Evolutionary conservation across 495 filamentous ascomycete genomes (phyloP).

Genomic region (Daldinia loculata): DNA sequence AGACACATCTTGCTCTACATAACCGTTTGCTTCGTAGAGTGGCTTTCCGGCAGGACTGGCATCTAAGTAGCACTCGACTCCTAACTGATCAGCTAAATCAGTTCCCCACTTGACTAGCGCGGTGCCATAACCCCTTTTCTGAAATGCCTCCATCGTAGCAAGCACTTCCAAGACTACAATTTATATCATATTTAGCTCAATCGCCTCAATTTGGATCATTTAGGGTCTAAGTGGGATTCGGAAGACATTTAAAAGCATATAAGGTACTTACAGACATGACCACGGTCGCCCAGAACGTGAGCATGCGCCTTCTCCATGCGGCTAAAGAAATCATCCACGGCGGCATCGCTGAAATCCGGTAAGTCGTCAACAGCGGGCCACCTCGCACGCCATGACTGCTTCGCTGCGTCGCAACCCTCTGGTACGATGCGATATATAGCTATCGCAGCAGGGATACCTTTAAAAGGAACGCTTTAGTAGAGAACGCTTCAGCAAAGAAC

Average conservation of each 20-base stretch:
- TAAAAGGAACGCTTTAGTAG: not conserved
- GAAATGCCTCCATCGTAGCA: constrained; percentile 51
- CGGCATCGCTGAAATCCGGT: constrained; percentile 14
- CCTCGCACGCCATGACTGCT: constrained; percentile 13
- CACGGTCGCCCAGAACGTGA: constrained; percentile 12
- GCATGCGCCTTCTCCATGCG: constrained; percentile 24
- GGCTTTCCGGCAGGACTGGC: constrained; percentile 27
- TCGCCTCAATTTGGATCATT: not conserved
- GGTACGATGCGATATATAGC: constrained; percentile 22
- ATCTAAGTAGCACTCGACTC: constrained; percentile 34
- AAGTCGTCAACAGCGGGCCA: constrained; percentile 18
- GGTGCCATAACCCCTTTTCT: constrained; percentile 48
- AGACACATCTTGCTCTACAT: constrained; percentile 16
- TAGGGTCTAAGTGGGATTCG: not conserved
- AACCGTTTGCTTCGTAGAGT: constrained; percentile 30
- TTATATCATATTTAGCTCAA: not conserved
- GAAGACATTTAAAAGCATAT: not conserved
- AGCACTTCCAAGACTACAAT: constrained; percentile 50
- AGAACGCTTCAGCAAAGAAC: not conserved
- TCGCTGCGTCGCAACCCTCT: constrained; percentile 12
- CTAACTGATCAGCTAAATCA: constrained; percentile 51
- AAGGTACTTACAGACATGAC: constrained; percentile 16
- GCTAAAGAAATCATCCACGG: constrained; percentile 5
- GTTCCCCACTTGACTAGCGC: constrained; percentile 54
- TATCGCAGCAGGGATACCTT: constrained; percentile 18